Conservation (phyloP, 176 grass and related monocot species). For the Ananas comosus region DNA sequence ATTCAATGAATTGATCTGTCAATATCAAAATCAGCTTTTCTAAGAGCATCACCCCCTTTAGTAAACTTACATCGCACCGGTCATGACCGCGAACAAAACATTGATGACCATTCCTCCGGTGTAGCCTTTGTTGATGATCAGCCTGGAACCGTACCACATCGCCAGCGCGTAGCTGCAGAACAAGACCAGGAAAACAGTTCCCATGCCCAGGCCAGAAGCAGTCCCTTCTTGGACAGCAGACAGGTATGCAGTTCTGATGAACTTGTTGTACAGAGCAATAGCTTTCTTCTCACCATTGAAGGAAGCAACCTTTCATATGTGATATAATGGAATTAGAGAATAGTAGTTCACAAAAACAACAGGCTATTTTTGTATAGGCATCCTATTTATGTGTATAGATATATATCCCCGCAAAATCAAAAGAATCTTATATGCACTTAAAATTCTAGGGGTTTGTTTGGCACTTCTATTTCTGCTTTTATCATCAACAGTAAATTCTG, state of each 20-base stretch:
- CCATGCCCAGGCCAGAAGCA: conserved; percentile 55
- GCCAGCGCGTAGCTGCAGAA: conserved; percentile 60
- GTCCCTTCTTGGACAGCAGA: conserved; percentile 51
- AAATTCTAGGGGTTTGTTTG: too few relatives aligned
- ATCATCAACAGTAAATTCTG: too few relatives aligned
- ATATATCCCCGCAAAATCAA: too few relatives aligned
- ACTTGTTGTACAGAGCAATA: conserved; percentile 38
- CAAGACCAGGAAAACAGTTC: conserved; percentile 41
- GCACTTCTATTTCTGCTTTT: too few relatives aligned
- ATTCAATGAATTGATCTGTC: too few relatives aligned
- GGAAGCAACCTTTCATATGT: conserved; percentile 45
- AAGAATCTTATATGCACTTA: too few relatives aligned
- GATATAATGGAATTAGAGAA: not conserved
- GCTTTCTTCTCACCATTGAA: conserved; percentile 77
- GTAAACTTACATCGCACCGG: conserved; percentile 57
- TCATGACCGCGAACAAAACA: conserved; percentile 55
- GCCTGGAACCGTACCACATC: conserved; percentile 54
- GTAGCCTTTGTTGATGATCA: conserved; percentile 50
- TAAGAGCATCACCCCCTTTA: not conserved
- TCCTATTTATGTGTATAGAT: too few relatives aligned
- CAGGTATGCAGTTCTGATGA: conserved; percentile 36
- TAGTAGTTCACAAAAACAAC: not conserved
- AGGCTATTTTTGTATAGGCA: not conserved
- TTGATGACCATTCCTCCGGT: conserved; percentile 47
- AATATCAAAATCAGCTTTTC: too few relatives aligned